Base-by-base conservation (phyloP, 768 basidiomycete species). In the Pleurotus ostreatus region DNA sequence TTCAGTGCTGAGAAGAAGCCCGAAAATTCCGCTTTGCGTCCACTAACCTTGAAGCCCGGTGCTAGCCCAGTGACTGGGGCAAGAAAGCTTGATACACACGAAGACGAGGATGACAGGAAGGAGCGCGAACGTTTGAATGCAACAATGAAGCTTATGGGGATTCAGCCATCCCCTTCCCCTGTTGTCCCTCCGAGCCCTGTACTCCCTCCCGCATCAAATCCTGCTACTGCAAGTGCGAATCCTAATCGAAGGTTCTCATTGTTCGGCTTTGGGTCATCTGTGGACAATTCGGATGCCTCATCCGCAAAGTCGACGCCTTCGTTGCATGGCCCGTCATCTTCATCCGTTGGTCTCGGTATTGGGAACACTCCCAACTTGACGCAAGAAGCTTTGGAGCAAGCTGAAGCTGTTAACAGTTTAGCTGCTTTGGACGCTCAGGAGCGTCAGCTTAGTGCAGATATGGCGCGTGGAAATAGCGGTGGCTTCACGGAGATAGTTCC, bases 131-230 rank as follows among this genome's bases (percentile, higher is more conserved):
- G 94, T 13, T 76, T 98, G 55, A 80, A 88, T 60, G 92, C 92
- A 13, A 92, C 93, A 23, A 90, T 98, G 89, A 92, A 93, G 68
- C 74, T 96, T 25, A 93, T 95, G 88, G 96, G 96, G 4, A 92
- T 96, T 58, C 85, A 88, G 68, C 84, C 86, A 26, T 67, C 74
- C n/a, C 65, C 76, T 49, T 72, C 79, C 12, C 69, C 80, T n/a
- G 66, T 75, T 2, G 59, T 69, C 55, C 59, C 66, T 16, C 63
- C 69, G 6, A 59, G 64, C 49, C 55, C 68, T 18, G 56, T 69
- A 49, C 58, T 62, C 30, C 59, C 69, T 13, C 61, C 64, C 44
- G 56, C 68, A 23, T 44, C 57, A 40, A 63, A 67, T 16, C 70
- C 68, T 12, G 64, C 70, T 9, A 63, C 73, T 4, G 44, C 55